Evolutionary conservation across 1,284 basidiomycete genomes (phyloP).

Genomic region (Puccinia hordei): DNA sequence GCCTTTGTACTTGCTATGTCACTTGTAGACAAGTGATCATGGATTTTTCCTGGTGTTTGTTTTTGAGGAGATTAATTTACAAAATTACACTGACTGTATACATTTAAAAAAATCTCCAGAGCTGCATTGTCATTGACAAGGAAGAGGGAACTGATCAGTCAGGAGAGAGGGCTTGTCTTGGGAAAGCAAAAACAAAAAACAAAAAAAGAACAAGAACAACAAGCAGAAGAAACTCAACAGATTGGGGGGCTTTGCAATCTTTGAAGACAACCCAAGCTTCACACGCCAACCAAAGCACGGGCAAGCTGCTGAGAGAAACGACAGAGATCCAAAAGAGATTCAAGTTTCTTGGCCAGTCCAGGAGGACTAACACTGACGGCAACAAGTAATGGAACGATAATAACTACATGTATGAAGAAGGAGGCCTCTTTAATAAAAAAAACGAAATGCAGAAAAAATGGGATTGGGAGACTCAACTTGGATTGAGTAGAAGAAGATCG

Average conservation of each 20-base stretch:
- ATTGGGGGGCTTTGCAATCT: conserved; percentile 38
- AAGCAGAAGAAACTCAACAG: conserved; percentile 26
- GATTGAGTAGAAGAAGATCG: conserved; percentile 36
- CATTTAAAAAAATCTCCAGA: too few species aligned
- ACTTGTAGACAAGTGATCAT: too few species aligned
- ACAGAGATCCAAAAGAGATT: conserved; percentile 32
- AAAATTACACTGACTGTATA: too few species aligned
- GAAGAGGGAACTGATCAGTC: background rate
- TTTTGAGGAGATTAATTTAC: too few species aligned
- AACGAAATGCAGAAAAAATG: background rate
- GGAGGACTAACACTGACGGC: conserved; percentile 14
- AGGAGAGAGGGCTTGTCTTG: background rate
- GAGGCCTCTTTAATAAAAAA: background rate
- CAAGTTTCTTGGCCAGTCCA: conserved; percentile 35
- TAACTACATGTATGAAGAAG: conserved; percentile 6
- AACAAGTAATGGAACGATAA: conserved; percentile 47
- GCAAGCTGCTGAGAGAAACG: conserved; percentile 24
- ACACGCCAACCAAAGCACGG: conserved; percentile 36
- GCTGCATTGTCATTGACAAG: background rate
- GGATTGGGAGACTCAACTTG: conserved; percentile 33
- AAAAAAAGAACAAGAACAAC: background rate
- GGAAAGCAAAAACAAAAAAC: background rate
- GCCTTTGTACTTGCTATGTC: too few species aligned
- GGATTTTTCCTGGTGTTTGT: too few species aligned
- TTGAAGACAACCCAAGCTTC: conserved; percentile 44